Conservation (phyloP, 371 early-diverging fungal species). For the Mucor velutinosus region DNA sequence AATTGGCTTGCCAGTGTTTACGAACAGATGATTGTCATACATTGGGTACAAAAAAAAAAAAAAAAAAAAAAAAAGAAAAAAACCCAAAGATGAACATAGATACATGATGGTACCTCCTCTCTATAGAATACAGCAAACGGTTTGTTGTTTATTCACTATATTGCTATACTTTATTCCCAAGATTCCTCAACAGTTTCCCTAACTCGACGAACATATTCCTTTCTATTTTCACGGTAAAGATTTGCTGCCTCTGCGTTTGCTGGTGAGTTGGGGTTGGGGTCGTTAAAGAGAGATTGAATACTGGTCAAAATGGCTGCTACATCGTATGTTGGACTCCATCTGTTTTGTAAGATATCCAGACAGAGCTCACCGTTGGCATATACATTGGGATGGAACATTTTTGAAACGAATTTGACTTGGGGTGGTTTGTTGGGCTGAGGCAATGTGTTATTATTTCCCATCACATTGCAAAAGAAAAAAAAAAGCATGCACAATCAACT, state of each 20-base stretch:
- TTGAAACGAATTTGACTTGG: slow-evolving; percentile 93
- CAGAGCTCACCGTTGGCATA: slow-evolving; percentile 99
- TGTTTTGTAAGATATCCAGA: slow-evolving; percentile 97
- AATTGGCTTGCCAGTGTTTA: no score
- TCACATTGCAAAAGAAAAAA: not conserved
- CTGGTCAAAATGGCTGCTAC: slow-evolving; percentile 96
- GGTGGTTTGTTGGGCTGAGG: slow-evolving; percentile 96
- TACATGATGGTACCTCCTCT: no score
- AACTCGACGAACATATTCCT: slow-evolving; percentile 94
- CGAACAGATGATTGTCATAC: no score
- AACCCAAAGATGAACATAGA: no score
- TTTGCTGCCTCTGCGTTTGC: slow-evolving; percentile 99
- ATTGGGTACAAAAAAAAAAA: no score
- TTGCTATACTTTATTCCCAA: slow-evolving; percentile 69
- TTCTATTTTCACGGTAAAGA: slow-evolving; percentile 89
- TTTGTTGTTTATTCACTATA: not conserved
- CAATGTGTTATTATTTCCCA: not conserved
- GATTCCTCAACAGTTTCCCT: slow-evolving; percentile 92
- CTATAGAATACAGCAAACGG: no score
- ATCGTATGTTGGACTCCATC: slow-evolving; percentile 98
- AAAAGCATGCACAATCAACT: slow-evolving; percentile 8
- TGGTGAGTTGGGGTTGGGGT: slow-evolving; percentile 98
- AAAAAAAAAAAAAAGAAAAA: no score
- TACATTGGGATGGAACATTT: slow-evolving; percentile 99
- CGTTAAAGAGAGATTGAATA: slow-evolving; percentile 97